phyloP scores from a whole-genome alignment of 2,329 filamentous ascomycete species.

The Phoma sp. region DNA sequence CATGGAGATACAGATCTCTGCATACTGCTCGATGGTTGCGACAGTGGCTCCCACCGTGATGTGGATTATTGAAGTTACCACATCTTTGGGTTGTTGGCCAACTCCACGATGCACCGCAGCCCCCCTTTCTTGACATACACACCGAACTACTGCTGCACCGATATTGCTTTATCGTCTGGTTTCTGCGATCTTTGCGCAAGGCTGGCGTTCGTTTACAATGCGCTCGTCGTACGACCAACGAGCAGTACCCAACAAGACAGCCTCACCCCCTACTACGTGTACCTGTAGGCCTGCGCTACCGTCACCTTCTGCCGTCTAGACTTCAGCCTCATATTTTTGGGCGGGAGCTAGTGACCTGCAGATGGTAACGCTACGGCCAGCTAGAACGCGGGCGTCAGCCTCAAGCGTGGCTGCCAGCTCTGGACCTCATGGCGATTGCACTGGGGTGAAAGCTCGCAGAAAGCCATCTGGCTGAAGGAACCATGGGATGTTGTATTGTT shows the following conservation, averaged over 20 bases:
- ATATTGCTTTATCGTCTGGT: not conserved
- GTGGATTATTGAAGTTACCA: too few species aligned
- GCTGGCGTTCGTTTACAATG: not conserved
- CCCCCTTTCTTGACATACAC: too few species aligned
- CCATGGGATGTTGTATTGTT: not conserved
- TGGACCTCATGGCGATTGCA: not conserved
- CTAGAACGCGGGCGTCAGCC: conserved; percentile 9
- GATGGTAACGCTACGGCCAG: conserved; percentile 17
- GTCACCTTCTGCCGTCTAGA: conserved; percentile 14
- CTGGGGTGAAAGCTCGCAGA: not conserved
- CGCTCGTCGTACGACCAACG: not conserved
- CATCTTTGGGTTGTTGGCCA: too few species aligned
- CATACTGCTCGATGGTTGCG: too few species aligned
- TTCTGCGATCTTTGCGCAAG: not conserved
- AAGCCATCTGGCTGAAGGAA: not conserved
- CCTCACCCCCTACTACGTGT: not conserved
- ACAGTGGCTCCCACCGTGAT: too few species aligned
- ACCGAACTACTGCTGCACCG: not conserved
- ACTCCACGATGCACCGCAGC: too few species aligned
- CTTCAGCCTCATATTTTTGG: conserved; percentile 9
- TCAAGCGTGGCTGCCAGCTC: not conserved
- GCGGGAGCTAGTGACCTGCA: conserved; percentile 25
- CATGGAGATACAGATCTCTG: not conserved
- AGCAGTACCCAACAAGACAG: not conserved
- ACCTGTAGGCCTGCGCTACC: not conserved